Percentiles rank a stretch among this genome's conserved stretches.
Conservation (phyloP, 192 early-diverging fungal genomes). For the Rhizophagus sp. region DNA sequence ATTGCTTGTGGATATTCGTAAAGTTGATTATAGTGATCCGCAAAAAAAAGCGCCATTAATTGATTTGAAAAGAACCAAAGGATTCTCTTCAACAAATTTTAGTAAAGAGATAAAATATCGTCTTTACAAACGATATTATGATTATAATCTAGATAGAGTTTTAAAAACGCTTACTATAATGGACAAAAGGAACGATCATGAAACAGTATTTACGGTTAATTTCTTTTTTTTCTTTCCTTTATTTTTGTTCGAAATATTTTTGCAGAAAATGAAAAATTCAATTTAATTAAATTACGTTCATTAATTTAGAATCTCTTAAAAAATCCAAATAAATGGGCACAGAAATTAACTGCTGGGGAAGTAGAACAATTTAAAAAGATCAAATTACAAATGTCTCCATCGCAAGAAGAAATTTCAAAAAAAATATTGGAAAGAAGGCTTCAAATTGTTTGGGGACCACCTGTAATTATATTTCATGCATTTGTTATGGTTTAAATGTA, state of each 20-base stretch:
- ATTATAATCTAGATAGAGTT: conserved; percentile 33
- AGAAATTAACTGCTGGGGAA: too few species aligned
- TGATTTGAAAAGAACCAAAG: conserved; percentile 24
- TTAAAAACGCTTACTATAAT: conserved; percentile 16
- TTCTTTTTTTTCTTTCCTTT: too few species aligned
- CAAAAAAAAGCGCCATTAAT: neutral
- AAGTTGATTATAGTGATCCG: neutral
- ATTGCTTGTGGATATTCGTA: neutral
- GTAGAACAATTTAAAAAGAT: too few species aligned
- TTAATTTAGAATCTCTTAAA: conserved; percentile 35
- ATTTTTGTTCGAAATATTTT: too few species aligned
- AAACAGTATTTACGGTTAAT: conserved; percentile 20
- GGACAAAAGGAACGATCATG: conserved; percentile 2
- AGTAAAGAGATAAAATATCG: neutral
- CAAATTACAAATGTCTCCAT: conserved; percentile 35
- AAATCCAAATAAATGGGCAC: conserved; percentile 43
- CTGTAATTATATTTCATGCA: too few species aligned
- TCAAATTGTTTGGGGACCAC: conserved; percentile 38
- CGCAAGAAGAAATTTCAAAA: conserved; percentile 44
- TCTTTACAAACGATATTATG: conserved; percentile 28
- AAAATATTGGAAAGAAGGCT: conserved; percentile 38
- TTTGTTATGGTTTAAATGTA: too few species aligned
- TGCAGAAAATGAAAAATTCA: too few species aligned
- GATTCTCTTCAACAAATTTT: neutral
- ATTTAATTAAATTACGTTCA: too few species aligned